Evolutionary conservation across 495 filamentous ascomycete genomes (phyloP).

Genomic region (Apodospora peruviana): DNA sequence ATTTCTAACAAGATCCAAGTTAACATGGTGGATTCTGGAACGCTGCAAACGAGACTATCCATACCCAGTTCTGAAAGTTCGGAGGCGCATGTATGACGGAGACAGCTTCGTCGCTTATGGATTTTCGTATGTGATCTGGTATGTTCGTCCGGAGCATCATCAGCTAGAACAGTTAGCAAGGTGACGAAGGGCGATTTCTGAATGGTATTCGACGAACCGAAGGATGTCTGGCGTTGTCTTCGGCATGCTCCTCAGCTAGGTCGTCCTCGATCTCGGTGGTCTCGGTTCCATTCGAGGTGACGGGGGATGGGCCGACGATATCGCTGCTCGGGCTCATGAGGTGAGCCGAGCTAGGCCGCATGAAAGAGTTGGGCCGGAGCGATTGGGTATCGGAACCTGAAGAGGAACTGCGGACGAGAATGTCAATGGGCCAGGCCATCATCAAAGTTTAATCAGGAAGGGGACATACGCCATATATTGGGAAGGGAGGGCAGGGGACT

Average conservation of each 20-base stretch:
- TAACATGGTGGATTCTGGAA: conserved; percentile 7
- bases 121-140: conserved; percentile 44
- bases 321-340: conserved; percentile 45
- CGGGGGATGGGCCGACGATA: conserved; percentile 67
- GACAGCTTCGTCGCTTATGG: conserved; percentile 64
- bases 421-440: conserved; percentile 8
- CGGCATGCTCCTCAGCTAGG: conserved; percentile 40
- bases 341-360: conserved; percentile 34
- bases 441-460: background rate
- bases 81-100: conserved; percentile 86
- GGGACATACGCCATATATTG: conserved; percentile 43
- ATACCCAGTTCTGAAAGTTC: conserved; percentile 72
- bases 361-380: conserved; percentile 34
- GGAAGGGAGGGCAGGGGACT: conserved; percentile 42
- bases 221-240: conserved; percentile 24
- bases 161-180: conserved; percentile 29
- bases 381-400: conserved; percentile 32
- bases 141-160: conserved; percentile 60
- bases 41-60: conserved; percentile 6
- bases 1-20: conserved; percentile 24
- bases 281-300: conserved; percentile 70
- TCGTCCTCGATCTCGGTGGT: conserved; percentile 70
- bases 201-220: conserved; percentile 26
- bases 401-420: conserved; percentile 27
- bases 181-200: conserved; percentile 4